phyloP scores from a whole-genome alignment of 2,329 filamentous ascomycete genomes.

The Penicillium psychrosexuale region DNA sequence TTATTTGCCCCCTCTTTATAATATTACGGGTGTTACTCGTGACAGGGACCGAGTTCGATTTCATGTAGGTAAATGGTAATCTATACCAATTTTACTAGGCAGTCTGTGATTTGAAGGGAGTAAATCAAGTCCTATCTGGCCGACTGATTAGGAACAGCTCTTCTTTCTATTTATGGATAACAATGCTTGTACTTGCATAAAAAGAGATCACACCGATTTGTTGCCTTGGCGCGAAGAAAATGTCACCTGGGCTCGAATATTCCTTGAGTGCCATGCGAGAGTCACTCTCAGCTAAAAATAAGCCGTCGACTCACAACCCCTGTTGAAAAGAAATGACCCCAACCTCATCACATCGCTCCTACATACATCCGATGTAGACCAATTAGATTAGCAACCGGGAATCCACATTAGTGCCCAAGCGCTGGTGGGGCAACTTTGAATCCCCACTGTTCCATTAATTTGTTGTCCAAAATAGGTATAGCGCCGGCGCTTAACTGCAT shows the following conservation, averaged over 20 bases:
- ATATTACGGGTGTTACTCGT: not conserved
- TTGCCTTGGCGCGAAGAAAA: not conserved
- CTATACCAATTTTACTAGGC: not conserved
- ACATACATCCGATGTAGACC: not conserved
- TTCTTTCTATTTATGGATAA: not conserved
- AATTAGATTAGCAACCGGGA: not conserved
- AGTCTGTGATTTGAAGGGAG: too few relatives aligned
- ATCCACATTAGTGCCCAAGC: not conserved
- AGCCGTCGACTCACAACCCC: not conserved
- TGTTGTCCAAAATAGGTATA: not conserved
- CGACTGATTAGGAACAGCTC: not conserved
- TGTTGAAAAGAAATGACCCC: not conserved
- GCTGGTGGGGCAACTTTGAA: not conserved
- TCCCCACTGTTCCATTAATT: not conserved
- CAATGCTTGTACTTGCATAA: not conserved
- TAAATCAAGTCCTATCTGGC: too few relatives aligned
- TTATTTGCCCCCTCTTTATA: not conserved
- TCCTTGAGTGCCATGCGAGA: not conserved
- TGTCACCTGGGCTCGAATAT: not conserved
- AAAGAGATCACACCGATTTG: not conserved
- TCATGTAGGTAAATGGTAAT: not conserved
- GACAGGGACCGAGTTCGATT: not conserved
- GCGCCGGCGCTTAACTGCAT: constrained; percentile 8
- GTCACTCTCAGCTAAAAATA: not conserved
- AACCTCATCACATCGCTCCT: too few relatives aligned